Evolutionary conservation across 148 eudicot genomes (phyloP), one percentile per base, ranked within the genome.

Genomic region (Polygonum maritimum): DNA sequence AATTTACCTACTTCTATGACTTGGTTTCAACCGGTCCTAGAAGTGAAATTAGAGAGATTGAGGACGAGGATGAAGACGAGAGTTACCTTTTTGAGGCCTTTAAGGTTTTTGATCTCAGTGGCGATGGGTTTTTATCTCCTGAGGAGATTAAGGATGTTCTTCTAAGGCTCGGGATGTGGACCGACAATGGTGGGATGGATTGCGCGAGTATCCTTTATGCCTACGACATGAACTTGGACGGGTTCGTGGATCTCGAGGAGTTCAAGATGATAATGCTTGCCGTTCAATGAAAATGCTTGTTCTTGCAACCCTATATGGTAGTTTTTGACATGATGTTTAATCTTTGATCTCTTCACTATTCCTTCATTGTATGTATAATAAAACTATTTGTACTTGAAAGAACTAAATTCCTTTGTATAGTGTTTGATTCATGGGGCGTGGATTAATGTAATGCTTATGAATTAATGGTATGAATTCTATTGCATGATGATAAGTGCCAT

Each of bases 251-350:
- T 81, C 89, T 87, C 74, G 78, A 86, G 3, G 97, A 91, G 87
- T 91, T 91, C 63, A 91, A 91, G 87, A 78, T 67, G 33, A 91
- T 91, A 93, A 91, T 89, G 97, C 76, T 87, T 26, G 81, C 78
- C 70, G 72, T 74, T n/a, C 60, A 52, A 51, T 74, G 63, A 57
- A 19, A 16, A 5, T 65, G 19, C 21, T 22, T 22, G 7, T 12
- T 63, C 70, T 63, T 63, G 18, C 41, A 63, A 65, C 14, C 71
- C 14, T 13, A 26, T 21, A 58, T 58, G 67, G 12, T 58, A 60
- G 9, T 60, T 26, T 60, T 57, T 60, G 69, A 60, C 35, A 21
- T 22, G 33, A 19, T 57, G 33, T 22, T 22, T 9, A 26, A 22
- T 2, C 33, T 57, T 57, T 54, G 9, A 54, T n/a, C 60, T 60